Evolutionary conservation across 306 rosid species (phyloP), one percentile per base, ranked within the genome.

Genomic region (Begonia peltatifolia): DNA sequence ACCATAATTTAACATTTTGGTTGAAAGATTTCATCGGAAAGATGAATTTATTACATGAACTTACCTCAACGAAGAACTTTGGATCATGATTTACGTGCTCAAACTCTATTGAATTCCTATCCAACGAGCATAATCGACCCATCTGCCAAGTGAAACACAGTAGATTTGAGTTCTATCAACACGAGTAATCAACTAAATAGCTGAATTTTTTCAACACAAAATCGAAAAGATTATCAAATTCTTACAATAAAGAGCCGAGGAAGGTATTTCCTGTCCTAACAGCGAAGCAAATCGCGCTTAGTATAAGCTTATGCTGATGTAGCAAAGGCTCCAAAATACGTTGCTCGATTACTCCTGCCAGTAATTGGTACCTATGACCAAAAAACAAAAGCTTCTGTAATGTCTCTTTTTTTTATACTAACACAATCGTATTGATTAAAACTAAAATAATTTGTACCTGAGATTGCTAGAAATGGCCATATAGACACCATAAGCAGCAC

Each of bases 391-490:
- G n/a, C 13, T 44, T 30, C 38, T 30, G 9, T 7, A 7, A 5
- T 5, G 3, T 30, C 9, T 30, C 6, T 30, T 4, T 30, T 5
- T 1, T 30, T 3, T 7, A 30, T 30, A 30, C 30, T 20, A 50
- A 9, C 44, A 30, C 30, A 35, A 58, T 3, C 13, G 17, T 3
- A 25, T 25, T 3, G 6, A 6, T 6, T 25, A 25, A 25, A 25
- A 3, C 6, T 3, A 6, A 25, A 25, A 25, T 25, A 3, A 25
- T 25, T 17, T 25, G 63, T 80, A 90, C 99, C 99, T 81, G 68
- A 86, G 81, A 48, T 90, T 90, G 86, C 95, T 86, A 20, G 99
- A 90, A 68, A 90, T 70, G 30, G 95, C 79, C 95, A 86, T 83
- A 61, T 86, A 90, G 56, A 83, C 77, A 56, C 99, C 95, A 75